phyloP scores from a whole-genome alignment of 1,139 yeast species.

The Candida glucosophila region DNA sequence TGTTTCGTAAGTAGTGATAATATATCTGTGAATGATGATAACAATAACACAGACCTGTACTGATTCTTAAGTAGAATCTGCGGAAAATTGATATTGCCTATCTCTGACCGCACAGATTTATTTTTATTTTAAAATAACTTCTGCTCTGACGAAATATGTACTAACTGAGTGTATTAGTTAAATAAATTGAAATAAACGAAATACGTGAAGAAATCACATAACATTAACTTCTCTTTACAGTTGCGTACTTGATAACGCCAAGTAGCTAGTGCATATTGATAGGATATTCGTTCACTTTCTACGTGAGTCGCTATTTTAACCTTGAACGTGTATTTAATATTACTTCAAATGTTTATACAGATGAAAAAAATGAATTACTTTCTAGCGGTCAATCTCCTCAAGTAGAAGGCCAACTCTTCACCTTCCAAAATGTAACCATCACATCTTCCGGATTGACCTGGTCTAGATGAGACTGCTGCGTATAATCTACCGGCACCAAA shows the following conservation, averaged over 20 bases:
- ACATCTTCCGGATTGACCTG: conserved; percentile 99
- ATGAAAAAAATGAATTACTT: conserved; percentile 47
- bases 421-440: conserved; percentile 99
- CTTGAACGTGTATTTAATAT: conserved; percentile 7
- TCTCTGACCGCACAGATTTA: conserved; percentile 7
- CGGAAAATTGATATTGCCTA: conserved; percentile 33
- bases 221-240: background rate
- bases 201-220: background rate
- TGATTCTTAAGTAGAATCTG: conserved; percentile 23
- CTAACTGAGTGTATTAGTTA: conserved; percentile 1
- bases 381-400: conserved; percentile 98
- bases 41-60: conserved; percentile 59
- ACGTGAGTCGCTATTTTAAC: no score
- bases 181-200: background rate
- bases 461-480: conserved; percentile 98
- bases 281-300: conserved; percentile 10
- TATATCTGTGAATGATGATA: conserved; percentile 26
- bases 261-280: background rate
- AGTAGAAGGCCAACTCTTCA: conserved; percentile 99
- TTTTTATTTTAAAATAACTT: background rate
- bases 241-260: background rate
- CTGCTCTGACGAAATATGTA: background rate
- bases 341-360: conserved; percentile 4
- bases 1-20: background rate
- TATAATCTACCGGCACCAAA: conserved; percentile 98